These are phyloP conservation scores for Polytolypa hystricis DNA, from an alignment of 2,329 filamentous ascomycete genomes.

Conservation along the genomic window DNA sequence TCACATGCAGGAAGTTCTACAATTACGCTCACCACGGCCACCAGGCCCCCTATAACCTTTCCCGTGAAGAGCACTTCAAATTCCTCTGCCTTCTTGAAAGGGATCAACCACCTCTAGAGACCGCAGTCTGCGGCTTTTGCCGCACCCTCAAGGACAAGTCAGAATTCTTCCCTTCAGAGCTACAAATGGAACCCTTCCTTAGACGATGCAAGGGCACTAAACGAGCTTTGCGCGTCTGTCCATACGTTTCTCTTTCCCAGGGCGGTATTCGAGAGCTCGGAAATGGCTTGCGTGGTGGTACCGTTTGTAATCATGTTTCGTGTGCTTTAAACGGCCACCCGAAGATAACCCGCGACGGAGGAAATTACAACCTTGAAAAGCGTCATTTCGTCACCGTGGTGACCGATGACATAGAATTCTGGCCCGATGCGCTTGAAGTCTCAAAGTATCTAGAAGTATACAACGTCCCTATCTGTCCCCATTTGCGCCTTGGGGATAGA, in stretches of 20 bases:
- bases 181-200: neutral
- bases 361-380: neutral
- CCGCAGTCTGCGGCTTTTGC: neutral
- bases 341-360: neutral
- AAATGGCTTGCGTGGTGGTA: too few relatives aligned
- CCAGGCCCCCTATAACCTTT: too few relatives aligned
- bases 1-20: neutral
- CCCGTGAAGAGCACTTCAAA: neutral
- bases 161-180: neutral
- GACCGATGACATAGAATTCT: neutral
- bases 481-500: neutral
- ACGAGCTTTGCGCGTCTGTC: neutral
- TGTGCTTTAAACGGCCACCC: too few relatives aligned
- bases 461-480: constrained; percentile 1
- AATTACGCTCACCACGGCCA: neutral
- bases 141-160: neutral
- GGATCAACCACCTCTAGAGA: neutral
- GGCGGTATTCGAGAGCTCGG: too few relatives aligned
- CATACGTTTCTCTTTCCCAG: neutral
- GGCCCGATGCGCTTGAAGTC: neutral
- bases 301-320: too few relatives aligned
- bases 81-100: neutral
- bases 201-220: neutral
- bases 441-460: neutral
- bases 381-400: neutral